Base-by-base conservation (phyloP, 352 stramenopile genomes). In the Thalassiosira mediterranea region DNA sequence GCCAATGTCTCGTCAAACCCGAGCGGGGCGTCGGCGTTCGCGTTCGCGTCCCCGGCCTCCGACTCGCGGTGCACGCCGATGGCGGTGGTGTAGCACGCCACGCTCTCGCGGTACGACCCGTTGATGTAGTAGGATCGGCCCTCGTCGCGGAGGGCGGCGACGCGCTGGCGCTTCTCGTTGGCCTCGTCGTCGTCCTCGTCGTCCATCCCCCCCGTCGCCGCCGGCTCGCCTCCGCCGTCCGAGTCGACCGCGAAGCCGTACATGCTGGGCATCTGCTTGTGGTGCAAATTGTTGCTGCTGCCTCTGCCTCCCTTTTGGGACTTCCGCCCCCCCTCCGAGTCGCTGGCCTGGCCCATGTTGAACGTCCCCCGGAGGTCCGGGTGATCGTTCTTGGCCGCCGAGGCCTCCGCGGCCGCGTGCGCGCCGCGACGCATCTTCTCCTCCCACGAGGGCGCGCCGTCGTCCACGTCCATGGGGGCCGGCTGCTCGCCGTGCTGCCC, bases 1-100 rank as follows among this genome's bases (percentile, higher is more conserved):
- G 76, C 81, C 1, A 90, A 53, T 4, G 74, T 63, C 49, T 86
- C 72, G 42, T 84, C 82, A 44, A 77, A 63, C n/a, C 63, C 21
- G n/a, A n/a, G n/a, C n/a, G n/a, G n/a, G n/a, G n/a, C n/a, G n/a
- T n/a, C n/a, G n/a, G n/a, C n/a, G n/a, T n/a, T n/a, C n/a, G n/a
- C n/a, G n/a, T n/a, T n/a, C n/a, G n/a, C n/a, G n/a, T n/a, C n/a
- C n/a, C n/a, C n/a, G n/a, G n/a, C n/a, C n/a, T n/a, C n/a, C n/a
- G n/a, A n/a, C 37, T 69, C 48, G 0, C 60, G 69, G 19, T 79
- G 82, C 46, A 72, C 26, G 44, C 63, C 64, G 15, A 91, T 84
- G 19, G 82, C 83, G 25, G 73, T 44, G 0, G 79, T 89, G 51
- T 88, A 89, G 17, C 44, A 44, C 4, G 69, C 26, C 15, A 90